phyloP scores from a whole-genome alignment of 1,284 basidiomycete species.

The Melampsora larici-populina region DNA sequence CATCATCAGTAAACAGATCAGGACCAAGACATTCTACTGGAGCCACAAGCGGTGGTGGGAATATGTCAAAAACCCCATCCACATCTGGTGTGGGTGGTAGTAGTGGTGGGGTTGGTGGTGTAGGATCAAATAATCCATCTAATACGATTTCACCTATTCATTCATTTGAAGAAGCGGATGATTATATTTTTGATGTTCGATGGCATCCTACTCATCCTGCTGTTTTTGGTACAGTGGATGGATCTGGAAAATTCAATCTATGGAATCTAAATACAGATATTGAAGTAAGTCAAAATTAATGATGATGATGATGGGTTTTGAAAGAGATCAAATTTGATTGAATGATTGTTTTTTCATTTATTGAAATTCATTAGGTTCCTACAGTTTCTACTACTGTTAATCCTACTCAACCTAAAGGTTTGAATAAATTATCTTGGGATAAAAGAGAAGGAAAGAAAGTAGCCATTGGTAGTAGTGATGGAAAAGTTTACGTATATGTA shows the following conservation, averaged over 20 bases:
- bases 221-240: conserved; percentile 87
- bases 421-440: conserved; percentile 96
- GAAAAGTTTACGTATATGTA: conserved; percentile 82
- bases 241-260: conserved; percentile 86
- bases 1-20: neutral
- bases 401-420: conserved; percentile 69
- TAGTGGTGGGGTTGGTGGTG: neutral
- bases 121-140: conserved; percentile 54
- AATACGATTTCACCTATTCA: conserved; percentile 68
- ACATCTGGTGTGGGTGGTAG: no score
- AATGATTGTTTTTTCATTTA: conserved; percentile 5
- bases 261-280: conserved; percentile 94
- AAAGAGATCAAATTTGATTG: neutral
- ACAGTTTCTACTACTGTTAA: conserved; percentile 64
- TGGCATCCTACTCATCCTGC: conserved; percentile 97
- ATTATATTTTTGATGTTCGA: conserved; percentile 97
- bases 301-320: neutral
- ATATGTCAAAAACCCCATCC: neutral
- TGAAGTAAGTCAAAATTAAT: conserved; percentile 64
- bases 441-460: conserved; percentile 75
- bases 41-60: conserved; percentile 57
- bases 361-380: conserved; percentile 68
- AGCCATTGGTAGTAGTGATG: conserved; percentile 85
- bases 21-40: conserved; percentile 10
- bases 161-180: conserved; percentile 91